Percentiles rank a stretch among this genome's conserved stretches.
phyloP scores from a whole-genome alignment of 2,329 filamentous ascomycete genomes.

The Fusarium globosum region DNA sequence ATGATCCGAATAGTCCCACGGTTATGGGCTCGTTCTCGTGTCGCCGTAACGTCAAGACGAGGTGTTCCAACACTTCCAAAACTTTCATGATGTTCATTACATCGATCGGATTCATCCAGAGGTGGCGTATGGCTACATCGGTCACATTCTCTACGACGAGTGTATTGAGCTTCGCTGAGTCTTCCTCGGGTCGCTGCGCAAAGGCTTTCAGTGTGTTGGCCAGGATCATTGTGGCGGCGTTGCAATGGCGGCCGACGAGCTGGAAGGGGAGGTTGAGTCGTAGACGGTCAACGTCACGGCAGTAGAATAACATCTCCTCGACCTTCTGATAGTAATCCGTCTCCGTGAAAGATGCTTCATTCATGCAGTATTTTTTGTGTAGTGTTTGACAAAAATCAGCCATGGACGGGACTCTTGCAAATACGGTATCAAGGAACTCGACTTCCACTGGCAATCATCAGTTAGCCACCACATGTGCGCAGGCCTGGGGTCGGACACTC shows the following conservation, averaged over 20 bases:
- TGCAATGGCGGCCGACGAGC: slow-evolving; percentile 58
- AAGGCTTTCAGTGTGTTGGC: slow-evolving; percentile 64
- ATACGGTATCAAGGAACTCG: slow-evolving; percentile 58
- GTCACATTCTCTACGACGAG: slow-evolving; percentile 63
- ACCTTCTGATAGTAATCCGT: slow-evolving; percentile 57
- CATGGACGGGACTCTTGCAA: slow-evolving; percentile 60
- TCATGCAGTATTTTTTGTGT: slow-evolving; percentile 60
- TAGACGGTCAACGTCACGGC: slow-evolving; percentile 58
- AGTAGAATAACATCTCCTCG: slow-evolving; percentile 56
- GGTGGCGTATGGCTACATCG: slow-evolving; percentile 58
- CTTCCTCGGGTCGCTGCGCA: slow-evolving; percentile 57
- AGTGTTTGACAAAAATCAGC: slow-evolving; percentile 56
- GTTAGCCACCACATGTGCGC: slow-evolving; percentile 21
- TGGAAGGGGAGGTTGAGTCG: slow-evolving; percentile 64
- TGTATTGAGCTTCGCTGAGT: slow-evolving; percentile 55
- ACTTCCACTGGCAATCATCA: slow-evolving; percentile 58
- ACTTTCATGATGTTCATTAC: slow-evolving; percentile 60
- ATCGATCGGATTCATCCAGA: slow-evolving; percentile 64
- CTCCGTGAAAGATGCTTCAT: slow-evolving; percentile 61
- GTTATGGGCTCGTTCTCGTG: slow-evolving; percentile 53
- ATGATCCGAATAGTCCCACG: slow-evolving; percentile 55
- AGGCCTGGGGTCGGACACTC: slow-evolving; percentile 29
- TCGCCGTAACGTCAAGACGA: slow-evolving; percentile 60
- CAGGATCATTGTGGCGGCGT: slow-evolving; percentile 62
- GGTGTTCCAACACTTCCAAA: slow-evolving; percentile 55